Evolutionary conservation across 768 basidiomycete species (phyloP).

Genomic region (Bullera alba): DNA sequence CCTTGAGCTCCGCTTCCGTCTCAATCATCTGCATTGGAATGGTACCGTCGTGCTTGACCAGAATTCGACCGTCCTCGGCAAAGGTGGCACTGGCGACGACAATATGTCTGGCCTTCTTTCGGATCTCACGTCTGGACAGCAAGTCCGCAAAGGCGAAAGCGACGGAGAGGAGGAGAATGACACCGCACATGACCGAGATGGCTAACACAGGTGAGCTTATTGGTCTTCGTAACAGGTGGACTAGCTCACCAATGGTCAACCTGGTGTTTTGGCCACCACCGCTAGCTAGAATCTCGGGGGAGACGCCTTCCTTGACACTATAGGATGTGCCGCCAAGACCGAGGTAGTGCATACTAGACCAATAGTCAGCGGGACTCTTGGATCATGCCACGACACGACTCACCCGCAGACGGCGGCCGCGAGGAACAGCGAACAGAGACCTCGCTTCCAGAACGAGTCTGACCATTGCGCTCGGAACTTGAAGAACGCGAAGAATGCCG

Average conservation of each 20-base stretch:
- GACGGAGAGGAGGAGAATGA: conserved; percentile 39
- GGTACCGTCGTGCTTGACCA: conserved; percentile 44
- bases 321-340: conserved; percentile 45
- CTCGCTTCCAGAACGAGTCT: conserved; percentile 42
- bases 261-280: conserved; percentile 30
- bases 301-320: conserved; percentile 15
- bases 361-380: not conserved
- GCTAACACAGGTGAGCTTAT: conserved; percentile 15
- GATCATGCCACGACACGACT: conserved; percentile 7
- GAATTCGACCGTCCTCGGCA: conserved; percentile 43
- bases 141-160: conserved; percentile 35
- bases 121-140: conserved; percentile 21
- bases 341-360: conserved; percentile 46
- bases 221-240: not conserved
- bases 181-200: conserved; percentile 46
- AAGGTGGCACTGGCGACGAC: conserved; percentile 44
- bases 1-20: conserved; percentile 40
- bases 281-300: conserved; percentile 13
- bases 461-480: conserved; percentile 43
- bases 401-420: conserved; percentile 44
- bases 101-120: conserved; percentile 38
- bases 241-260: conserved; percentile 37
- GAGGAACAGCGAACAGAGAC: conserved; percentile 34
- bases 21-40: conserved; percentile 46
- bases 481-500: conserved; percentile 46